These are phyloP conservation scores for Aschersonia sp. DNA, from an alignment of 2,329 filamentous ascomycete genomes.

Conservation along the genomic window DNA sequence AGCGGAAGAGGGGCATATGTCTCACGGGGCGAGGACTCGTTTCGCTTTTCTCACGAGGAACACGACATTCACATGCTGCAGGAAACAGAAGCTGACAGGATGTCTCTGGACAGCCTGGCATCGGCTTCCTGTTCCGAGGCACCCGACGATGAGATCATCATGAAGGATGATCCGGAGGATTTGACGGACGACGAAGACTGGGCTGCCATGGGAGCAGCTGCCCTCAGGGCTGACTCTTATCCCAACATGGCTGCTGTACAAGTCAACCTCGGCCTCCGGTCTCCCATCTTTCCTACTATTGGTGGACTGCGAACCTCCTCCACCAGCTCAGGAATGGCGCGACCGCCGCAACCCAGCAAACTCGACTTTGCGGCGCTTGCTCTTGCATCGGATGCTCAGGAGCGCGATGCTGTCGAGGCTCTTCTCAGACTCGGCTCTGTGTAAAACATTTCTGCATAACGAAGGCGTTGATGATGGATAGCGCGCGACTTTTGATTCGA, in stretches of 20 bases:
- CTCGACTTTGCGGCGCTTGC: constrained; percentile 37
- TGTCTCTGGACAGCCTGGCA: constrained; percentile 64
- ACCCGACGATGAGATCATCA: constrained; percentile 48
- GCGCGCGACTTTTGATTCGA: neutral
- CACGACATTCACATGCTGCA: constrained; percentile 53
- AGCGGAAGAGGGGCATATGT: constrained; percentile 31
- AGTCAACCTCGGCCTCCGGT: constrained; percentile 2
- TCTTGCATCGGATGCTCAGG: constrained; percentile 49
- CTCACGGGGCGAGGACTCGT: constrained; percentile 55
- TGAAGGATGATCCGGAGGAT: constrained; percentile 68
- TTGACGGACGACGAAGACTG: constrained; percentile 94
- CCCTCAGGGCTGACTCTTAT: constrained; percentile 57
- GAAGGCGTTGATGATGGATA: neutral
- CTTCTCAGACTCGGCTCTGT: constrained; percentile 69
- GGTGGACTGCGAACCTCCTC: constrained; percentile 34
- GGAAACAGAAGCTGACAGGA: constrained; percentile 83
- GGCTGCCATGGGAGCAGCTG: constrained; percentile 77
- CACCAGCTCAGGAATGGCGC: constrained; percentile 35
- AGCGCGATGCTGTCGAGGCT: constrained; percentile 70
- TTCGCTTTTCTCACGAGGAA: constrained; percentile 62
- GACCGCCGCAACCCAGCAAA: constrained; percentile 34
- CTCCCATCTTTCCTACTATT: constrained; percentile 32
- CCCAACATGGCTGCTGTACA: constrained; percentile 34
- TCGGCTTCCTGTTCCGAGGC: constrained; percentile 68
- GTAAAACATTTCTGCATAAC: constrained; percentile 34